Conservation (phyloP, 2,329 filamentous ascomycete species). For the Pseudogymnoascus sp. region DNA sequence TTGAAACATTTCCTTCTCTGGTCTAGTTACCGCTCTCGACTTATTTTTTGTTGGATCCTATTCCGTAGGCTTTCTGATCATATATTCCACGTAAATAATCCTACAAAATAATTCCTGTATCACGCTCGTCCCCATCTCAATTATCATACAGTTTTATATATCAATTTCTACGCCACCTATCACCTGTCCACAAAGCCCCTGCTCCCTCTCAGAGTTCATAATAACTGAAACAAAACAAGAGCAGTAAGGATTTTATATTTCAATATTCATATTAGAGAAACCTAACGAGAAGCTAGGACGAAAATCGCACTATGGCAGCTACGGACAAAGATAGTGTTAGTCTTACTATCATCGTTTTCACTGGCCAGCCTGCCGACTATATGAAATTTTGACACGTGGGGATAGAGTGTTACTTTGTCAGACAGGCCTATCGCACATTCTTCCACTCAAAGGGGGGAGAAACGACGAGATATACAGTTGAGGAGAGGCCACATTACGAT, state of each 20-base stretch:
- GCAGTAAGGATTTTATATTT: neutral
- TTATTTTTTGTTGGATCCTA: neutral
- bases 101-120: neutral
- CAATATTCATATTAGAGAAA: neutral
- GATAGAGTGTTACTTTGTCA: neutral
- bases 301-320: neutral
- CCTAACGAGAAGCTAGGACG: neutral
- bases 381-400: neutral
- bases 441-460: neutral
- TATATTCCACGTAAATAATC: neutral
- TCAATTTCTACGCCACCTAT: neutral
- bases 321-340: neutral
- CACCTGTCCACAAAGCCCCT: neutral
- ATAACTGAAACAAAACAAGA: neutral
- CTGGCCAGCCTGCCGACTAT: neutral
- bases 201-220: neutral
- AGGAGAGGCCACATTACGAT: neutral
- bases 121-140: neutral
- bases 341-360: neutral
- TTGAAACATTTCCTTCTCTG: neutral
- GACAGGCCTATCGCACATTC: neutral
- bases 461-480: neutral
- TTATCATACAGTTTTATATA: neutral
- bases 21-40: neutral
- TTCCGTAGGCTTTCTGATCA: neutral